These are phyloP conservation scores for Aspergillus sparsus DNA, from an alignment of 495 filamentous ascomycete genomes.

Conservation along the genomic window DNA sequence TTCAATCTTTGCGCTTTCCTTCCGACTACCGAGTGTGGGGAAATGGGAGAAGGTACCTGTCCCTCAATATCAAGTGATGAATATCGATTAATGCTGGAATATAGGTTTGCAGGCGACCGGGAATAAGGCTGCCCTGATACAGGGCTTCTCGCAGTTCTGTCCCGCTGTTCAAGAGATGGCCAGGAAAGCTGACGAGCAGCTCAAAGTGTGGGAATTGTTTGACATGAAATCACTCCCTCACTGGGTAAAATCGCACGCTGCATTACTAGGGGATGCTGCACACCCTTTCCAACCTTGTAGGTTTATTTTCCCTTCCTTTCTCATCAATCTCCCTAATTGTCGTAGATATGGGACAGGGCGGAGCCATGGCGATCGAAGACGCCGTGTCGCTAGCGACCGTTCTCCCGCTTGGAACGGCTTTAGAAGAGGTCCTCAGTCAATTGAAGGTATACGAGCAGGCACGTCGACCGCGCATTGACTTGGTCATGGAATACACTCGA, in stretches of 20 bases:
- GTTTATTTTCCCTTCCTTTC: not conserved
- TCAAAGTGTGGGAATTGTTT: constrained; percentile 60
- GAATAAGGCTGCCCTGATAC: constrained; percentile 40
- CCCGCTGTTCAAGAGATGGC: constrained; percentile 44
- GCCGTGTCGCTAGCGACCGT: constrained; percentile 56
- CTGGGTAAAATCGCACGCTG: constrained; percentile 49
- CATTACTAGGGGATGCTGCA: constrained; percentile 60
- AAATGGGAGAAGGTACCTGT: constrained; percentile 21
- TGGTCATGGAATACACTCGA: constrained; percentile 15
- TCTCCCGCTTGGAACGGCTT: constrained; percentile 44
- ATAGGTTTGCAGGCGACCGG: constrained; percentile 48
- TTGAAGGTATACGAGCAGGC: constrained; percentile 56
- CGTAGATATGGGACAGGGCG: constrained; percentile 55
- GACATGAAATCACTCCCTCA: constrained; percentile 56
- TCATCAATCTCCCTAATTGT: not conserved
- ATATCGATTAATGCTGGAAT: not conserved
- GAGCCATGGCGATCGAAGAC: constrained; percentile 60
- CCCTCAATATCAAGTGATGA: not conserved
- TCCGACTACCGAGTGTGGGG: constrained; percentile 23
- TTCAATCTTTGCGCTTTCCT: constrained; percentile 34
- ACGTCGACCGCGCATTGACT: constrained; percentile 32
- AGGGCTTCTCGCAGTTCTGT: constrained; percentile 49
- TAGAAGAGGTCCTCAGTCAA: constrained; percentile 44
- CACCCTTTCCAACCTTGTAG: constrained; percentile 58
- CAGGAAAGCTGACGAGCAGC: constrained; percentile 39